These are phyloP conservation scores for Saccharomycopsis sp. DNA, from an alignment of 805 yeast genomes.

Conservation along the genomic window DNA sequence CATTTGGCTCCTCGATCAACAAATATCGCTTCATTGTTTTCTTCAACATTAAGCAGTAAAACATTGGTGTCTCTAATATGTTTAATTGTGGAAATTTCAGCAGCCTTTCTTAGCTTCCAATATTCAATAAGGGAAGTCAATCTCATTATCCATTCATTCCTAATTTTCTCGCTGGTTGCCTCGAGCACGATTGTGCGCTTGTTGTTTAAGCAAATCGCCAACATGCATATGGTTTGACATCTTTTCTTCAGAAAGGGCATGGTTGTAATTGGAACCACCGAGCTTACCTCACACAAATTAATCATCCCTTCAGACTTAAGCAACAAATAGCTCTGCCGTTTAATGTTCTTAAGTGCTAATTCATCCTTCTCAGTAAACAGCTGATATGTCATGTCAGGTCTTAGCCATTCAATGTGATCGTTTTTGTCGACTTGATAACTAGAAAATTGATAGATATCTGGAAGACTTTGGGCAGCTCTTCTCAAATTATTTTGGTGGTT, in stretches of 20 bases:
- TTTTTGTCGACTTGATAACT: conserved; percentile 31
- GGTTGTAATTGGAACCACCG: no score
- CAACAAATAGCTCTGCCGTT: conserved; percentile 51
- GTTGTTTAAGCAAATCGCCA: conserved; percentile 44
- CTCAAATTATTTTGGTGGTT: conserved; percentile 25
- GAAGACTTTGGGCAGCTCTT: conserved; percentile 25
- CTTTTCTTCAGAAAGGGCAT: conserved; percentile 28
- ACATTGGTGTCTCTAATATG: conserved; percentile 40
- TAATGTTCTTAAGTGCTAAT: conserved; percentile 56
- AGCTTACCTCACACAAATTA: conserved; percentile 50
- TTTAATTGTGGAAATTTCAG: conserved; percentile 35
- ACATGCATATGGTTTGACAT: conserved; percentile 37
- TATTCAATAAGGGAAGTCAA: conserved; percentile 40
- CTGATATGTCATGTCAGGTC: conserved; percentile 28
- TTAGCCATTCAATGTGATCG: conserved; percentile 60
- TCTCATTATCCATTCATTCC: conserved; percentile 63
- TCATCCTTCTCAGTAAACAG: conserved; percentile 46
- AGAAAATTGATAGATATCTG: conserved; percentile 28
- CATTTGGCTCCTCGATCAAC: conserved; percentile 42
- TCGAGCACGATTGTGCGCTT: conserved; percentile 44
- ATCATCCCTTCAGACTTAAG: conserved; percentile 53
- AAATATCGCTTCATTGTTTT: conserved; percentile 48
- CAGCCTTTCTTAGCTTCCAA: conserved; percentile 48
- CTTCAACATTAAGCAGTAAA: conserved; percentile 41
- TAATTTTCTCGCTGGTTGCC: conserved; percentile 41